Percentiles rank a stretch among this genome's conserved stretches.
Evolutionary conservation across 2,329 filamentous ascomycete genomes (phyloP).

Genomic region (Botrytis fabae): DNA sequence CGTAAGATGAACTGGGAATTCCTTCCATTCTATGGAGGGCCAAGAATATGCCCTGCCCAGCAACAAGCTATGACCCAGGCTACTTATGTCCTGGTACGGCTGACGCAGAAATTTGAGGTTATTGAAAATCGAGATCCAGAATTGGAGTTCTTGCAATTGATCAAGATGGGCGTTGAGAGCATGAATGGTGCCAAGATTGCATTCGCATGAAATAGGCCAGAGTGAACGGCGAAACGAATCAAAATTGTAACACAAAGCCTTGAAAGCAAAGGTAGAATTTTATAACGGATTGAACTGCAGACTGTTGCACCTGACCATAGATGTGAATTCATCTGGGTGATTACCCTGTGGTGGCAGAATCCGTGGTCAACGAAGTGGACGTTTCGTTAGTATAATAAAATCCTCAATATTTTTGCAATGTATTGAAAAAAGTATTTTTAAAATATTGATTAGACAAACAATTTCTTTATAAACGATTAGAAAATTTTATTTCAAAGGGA

Average conservation of each 20-base stretch:
- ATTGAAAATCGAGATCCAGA: constrained; percentile 25
- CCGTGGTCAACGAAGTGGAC: too few species aligned
- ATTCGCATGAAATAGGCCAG: not conserved
- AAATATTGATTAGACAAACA: too few species aligned
- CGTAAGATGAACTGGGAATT: constrained; percentile 68
- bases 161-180: constrained; percentile 12
- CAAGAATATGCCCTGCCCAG: constrained; percentile 53
- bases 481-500: too few species aligned
- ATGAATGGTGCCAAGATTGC: constrained; percentile 8
- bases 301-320: not conserved
- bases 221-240: not conserved
- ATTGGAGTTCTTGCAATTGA: constrained; percentile 13
- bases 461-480: too few species aligned
- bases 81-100: constrained; percentile 20
- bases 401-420: too few species aligned
- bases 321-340: too few species aligned
- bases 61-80: constrained; percentile 24
- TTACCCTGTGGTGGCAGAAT: too few species aligned
- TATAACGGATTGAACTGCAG: not conserved
- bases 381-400: too few species aligned
- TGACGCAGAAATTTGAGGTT: constrained; percentile 16
- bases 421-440: too few species aligned
- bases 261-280: not conserved
- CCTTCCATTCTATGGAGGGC: constrained; percentile 70
- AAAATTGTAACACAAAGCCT: not conserved